Evolutionary conservation across 345 rosid genomes (phyloP), one percentile per base, ranked within the genome.

Genomic region (Gossypium bickii): DNA sequence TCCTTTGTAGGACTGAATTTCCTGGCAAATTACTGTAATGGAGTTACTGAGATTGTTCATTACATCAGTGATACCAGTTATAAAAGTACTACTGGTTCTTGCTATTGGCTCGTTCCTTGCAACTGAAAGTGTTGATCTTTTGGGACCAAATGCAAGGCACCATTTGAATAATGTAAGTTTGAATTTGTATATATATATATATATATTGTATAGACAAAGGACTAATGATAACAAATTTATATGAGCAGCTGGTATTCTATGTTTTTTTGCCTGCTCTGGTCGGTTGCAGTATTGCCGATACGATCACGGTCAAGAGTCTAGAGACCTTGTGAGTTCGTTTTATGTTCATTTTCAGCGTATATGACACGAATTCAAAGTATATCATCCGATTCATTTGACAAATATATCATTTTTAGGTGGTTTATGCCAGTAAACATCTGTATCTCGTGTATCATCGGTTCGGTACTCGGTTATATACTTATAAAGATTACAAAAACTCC

Each of bases 341-440:
- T 68, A 48, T 25, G 20, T 24, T 68, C 47, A 18, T 41, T 48
- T 55, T 34, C 41, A 34, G 41, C 53, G 15, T 61, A 4, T 43
- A 25, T 22, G 4, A 67, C 13, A 44, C 34, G 49, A 67, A 15
- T 9, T 24, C 34, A 53, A 57, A 60, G 41, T 67, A 25, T 18
- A 25, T 24, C 58, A 44, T 66, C 52, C 12, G 5, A 6, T 29
- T 49, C 17, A 8, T 49, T 78, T 78, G 25, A 17, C 38, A 17
- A 7, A 9, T 8, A 20, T 24, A 27, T 29, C 22, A 47, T 41
- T 68, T 78, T 52, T 43, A 85, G 89, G 82, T 87, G 89, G 90
- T 85, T 85, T 74, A 85, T 87, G 90, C 89, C 87, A 4, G 34
- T 85, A 10, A 87, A 85, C 49, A 80, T 85, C 48, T 79, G 83